Base-by-base conservation (phyloP, 2,329 filamentous ascomycete species). In the Verticillium albo-atrum region DNA sequence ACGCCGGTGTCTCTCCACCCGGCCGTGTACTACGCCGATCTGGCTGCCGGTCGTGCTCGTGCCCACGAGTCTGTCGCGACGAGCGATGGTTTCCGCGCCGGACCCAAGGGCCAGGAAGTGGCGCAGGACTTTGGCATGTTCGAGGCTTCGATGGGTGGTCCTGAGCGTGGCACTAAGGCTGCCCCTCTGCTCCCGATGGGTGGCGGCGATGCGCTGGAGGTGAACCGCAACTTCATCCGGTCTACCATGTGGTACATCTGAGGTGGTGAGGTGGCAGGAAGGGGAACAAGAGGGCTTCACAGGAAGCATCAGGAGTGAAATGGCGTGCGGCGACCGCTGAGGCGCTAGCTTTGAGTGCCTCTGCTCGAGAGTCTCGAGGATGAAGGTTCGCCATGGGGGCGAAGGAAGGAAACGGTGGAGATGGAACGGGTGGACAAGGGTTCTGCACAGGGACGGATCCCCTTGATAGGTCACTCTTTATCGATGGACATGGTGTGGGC, bases 11-110 rank as follows among this genome's bases (percentile, higher is more conserved):
- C 93, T 0, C 75, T 95, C 0, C 90, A 88, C 65, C 95, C 95
- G 0, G 92, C 95, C 0, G 89, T 98, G 0, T 99, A 99, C 81
- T 99, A 99, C 67, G 92, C 96, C 0, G 95, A 99, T 74, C 76
- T 99, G 63, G 92, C 93, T 34, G 89, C 92, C 9, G 86, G 87
- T 60, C 90, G 95, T 55, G 92, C 91, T 23, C 87, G 87, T 58
- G 80, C 87, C 3, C 95, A 99, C 64, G 88, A 94, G 68, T 72
- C 79, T 60, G 65, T 77, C 3, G 69, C 76, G 0, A 70, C 77
- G 0, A 81, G 78, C 17, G 75, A 78, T 15, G 75, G 82, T 68
- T 70, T 77, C 71, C 65, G 73, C 56, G 65, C 72, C 56, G 76
- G 77, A 12, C 72, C 77, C 51, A 80, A 81, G 66, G 78, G 75